Base-by-base conservation (phyloP, 345 rosid genomes). In the Aquilaria sinensis region DNA sequence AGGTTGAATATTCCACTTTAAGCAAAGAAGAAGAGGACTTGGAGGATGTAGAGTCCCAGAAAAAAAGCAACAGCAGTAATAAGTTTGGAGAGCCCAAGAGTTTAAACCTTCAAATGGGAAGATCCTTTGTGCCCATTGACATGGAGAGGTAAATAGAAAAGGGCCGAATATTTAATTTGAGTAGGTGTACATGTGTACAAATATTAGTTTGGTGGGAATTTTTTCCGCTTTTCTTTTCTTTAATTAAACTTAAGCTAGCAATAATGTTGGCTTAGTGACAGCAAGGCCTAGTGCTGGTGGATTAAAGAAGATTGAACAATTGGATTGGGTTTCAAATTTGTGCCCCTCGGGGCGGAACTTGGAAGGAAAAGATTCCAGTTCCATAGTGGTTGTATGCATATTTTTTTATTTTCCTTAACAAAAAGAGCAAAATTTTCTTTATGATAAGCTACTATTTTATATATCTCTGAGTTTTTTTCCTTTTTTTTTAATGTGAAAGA, bases 1-100 rank as follows among this genome's bases (percentile, higher is more conserved):
- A 55, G 6, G 61, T 64, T 23, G 78, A 68, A 64, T 86, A 92
- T 62, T 63, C 76, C 5, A 62, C 81, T 31, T 62, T 92, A 51
- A 73, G 72, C n/a, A 85, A 77, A 80, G 60, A 59, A 9, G 59
- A 72, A 32, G 85, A 75, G 11, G 77, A 76, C 29, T 61, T 65
- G 23, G 78, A 78, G 45, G 90, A 85, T 62, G 76, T 72, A 32
- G 82, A 83, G 69, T 66, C 81, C 47, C 83, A 79, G 60, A 66
- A 61, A 69, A 62, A 61, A 50, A 47, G 16, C 31, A 71, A 67
- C 8, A 9, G 7, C 43, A 37, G 5, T 5, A 37, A 37, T 37
- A 37, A 4, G 29, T 13, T 30, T 56, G 70, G 51, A 1, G 63
- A 51, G 2, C 5, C 72, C 41, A 69, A 51, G 74, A 73, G 79